Evolutionary conservation across 202 grass and related monocot species (phyloP).

Genomic region (Panicum hallii): DNA sequence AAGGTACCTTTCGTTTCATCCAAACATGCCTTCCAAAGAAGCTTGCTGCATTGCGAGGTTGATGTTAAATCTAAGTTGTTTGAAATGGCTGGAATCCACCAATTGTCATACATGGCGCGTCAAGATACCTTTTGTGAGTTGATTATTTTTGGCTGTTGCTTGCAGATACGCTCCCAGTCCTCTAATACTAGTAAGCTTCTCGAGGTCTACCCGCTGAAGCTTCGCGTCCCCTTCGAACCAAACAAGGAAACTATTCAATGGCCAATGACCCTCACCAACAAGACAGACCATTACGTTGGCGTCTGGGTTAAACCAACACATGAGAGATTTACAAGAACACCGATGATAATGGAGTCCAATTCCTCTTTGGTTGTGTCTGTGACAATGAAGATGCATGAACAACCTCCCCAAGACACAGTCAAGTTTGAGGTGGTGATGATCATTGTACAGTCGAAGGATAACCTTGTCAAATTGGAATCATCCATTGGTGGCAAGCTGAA

Average conservation of each 20-base stretch:
- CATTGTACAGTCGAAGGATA: neutral
- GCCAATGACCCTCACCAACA: neutral
- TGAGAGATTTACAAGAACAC: neutral
- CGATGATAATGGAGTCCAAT: neutral
- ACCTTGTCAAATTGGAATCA: neutral
- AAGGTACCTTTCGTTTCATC: neutral
- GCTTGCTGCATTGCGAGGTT: neutral
- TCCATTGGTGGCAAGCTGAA: neutral
- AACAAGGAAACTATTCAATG: neutral
- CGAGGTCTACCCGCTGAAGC: neutral
- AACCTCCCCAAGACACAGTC: neutral
- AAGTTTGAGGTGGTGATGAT: neutral
- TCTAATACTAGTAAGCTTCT: neutral
- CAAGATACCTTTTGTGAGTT: neutral
- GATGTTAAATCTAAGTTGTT: neutral
- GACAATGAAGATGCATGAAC: neutral
- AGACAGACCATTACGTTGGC: neutral
- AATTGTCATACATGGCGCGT: too few relatives aligned
- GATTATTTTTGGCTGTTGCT: neutral
- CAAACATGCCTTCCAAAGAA: neutral
- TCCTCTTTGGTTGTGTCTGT: neutral
- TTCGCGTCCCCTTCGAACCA: neutral
- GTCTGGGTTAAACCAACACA: neutral
- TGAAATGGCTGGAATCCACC: too few relatives aligned
- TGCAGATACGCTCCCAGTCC: neutral